A percentile compares a stretch with the other conserved stretches of the same genome.
These are phyloP conservation scores for Leptomonas pyrrhocoris DNA, from an alignment of 208 protist species.

Conservation along the genomic window DNA sequence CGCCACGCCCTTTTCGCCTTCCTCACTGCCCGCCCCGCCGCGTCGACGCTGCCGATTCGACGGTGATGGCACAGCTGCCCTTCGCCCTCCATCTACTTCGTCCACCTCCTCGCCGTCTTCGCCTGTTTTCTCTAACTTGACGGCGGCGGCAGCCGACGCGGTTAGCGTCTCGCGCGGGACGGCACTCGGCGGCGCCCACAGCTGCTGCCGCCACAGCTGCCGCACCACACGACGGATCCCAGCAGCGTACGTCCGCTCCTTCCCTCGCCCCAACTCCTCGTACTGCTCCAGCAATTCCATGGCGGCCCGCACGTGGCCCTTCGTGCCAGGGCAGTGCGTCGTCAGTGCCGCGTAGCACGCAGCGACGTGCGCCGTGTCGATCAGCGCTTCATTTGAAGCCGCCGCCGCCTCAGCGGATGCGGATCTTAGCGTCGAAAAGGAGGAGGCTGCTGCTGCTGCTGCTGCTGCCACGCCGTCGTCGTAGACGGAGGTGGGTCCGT, in stretches of 20 bases:
- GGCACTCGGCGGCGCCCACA: slow-evolving; percentile 14
- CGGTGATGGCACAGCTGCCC: too few relatives aligned
- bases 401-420: too few relatives aligned
- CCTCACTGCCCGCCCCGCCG: too few relatives aligned
- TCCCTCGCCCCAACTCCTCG: slow-evolving; percentile 38
- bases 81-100: neutral
- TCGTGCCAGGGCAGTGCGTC: slow-evolving; percentile 37
- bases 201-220: slow-evolving; percentile 10
- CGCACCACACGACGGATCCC: slow-evolving; percentile 27
- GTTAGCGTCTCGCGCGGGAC: neutral
- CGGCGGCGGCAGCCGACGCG: too few relatives aligned
- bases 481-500: slow-evolving; percentile 34
- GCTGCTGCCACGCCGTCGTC: slow-evolving; percentile 6
- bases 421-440: too few relatives aligned
- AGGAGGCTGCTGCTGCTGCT: neutral
- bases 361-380: slow-evolving; percentile 12
- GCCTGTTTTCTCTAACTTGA: too few relatives aligned
- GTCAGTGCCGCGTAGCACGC: slow-evolving; percentile 20
- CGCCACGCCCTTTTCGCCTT: neutral
- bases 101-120: slow-evolving; percentile 18
- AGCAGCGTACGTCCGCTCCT: slow-evolving; percentile 39
- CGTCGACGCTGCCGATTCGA: too few relatives aligned
- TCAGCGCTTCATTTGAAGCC: neutral
- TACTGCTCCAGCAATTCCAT: slow-evolving; percentile 39
- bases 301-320: slow-evolving; percentile 51